phyloP scores from a whole-genome alignment of 148 eudicot genomes.

The Camellia japonica region DNA sequence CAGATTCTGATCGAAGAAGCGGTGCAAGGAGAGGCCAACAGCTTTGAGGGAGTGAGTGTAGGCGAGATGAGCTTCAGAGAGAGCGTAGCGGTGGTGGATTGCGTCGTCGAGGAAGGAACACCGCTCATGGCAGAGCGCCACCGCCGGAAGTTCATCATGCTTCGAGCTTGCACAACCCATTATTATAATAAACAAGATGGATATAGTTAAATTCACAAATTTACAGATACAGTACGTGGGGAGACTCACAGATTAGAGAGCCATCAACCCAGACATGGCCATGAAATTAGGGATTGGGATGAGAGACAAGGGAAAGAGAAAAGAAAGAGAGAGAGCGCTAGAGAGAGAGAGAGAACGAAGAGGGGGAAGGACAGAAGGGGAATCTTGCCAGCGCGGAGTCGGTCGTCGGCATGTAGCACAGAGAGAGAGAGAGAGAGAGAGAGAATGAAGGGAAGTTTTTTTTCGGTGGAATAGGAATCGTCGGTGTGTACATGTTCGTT shows the following conservation, averaged over 20 bases:
- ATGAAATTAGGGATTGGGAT: conserved; percentile 16
- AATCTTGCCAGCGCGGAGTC: conserved; percentile 42
- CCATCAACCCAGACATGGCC: not conserved
- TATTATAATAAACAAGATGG: not conserved
- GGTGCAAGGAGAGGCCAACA: conserved; percentile 55
- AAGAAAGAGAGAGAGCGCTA: not conserved
- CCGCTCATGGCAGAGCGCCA: conserved; percentile 64
- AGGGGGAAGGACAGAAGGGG: conserved; percentile 17
- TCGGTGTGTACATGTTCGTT: not conserved
- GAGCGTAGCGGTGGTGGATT: conserved; percentile 51
- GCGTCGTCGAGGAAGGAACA: conserved; percentile 54
- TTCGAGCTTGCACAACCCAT: conserved; percentile 93
- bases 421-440: conserved; percentile 18
- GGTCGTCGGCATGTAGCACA: conserved; percentile 38
- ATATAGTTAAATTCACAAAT: conserved; percentile 10
- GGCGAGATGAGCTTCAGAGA: conserved; percentile 67
- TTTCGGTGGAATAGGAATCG: not conserved
- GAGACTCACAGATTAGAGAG: conserved; percentile 13
- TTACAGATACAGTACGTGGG: not conserved
- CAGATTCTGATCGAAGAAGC: conserved; percentile 39
- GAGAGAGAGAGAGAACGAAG: conserved; percentile 3
- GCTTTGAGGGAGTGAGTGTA: conserved; percentile 56
- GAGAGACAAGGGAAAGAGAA: conserved; percentile 16
- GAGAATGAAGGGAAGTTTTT: conserved; percentile 11
- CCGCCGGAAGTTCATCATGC: conserved; percentile 80